Percentiles rank a stretch among this genome's conserved stretches.
phyloP scores from a whole-genome alignment of 306 rosid species.

The Lathyrus aphaca region DNA sequence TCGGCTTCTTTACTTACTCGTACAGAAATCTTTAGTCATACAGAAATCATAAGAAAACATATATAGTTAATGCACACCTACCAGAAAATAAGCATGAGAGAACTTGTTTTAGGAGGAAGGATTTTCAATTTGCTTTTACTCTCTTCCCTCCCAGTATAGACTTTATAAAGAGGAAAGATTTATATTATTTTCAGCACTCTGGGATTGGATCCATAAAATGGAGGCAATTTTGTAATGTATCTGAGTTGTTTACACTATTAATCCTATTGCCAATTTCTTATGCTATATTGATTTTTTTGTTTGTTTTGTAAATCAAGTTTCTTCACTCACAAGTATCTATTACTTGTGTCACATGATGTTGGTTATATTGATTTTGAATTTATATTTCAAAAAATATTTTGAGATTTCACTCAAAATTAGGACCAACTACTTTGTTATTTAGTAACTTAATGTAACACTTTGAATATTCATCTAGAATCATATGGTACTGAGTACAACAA shows the following conservation, averaged over 20 bases:
- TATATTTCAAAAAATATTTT: too few species aligned
- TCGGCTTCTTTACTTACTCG: neutral
- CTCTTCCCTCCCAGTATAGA: neutral
- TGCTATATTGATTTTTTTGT: neutral
- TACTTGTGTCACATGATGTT: too few species aligned
- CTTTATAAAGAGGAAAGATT: constrained; percentile 7
- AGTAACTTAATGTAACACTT: too few species aligned
- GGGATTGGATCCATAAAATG: neutral
- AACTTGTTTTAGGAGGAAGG: neutral
- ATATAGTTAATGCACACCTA: neutral
- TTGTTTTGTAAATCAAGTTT: too few species aligned
- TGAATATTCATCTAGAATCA: too few species aligned
- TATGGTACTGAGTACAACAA: too few species aligned
- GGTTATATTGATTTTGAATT: too few species aligned
- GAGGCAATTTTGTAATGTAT: neutral
- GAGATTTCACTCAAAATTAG: too few species aligned
- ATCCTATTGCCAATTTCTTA: neutral
- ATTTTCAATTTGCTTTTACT: neutral
- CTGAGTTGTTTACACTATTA: neutral
- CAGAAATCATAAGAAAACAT: neutral
- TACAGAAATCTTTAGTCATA: neutral
- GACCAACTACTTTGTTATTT: too few species aligned
- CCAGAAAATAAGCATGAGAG: neutral
- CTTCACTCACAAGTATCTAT: too few species aligned
- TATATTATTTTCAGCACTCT: neutral